Conservation (phyloP, 352 stramenopile species). For the Phytopythium oedochilum region DNA sequence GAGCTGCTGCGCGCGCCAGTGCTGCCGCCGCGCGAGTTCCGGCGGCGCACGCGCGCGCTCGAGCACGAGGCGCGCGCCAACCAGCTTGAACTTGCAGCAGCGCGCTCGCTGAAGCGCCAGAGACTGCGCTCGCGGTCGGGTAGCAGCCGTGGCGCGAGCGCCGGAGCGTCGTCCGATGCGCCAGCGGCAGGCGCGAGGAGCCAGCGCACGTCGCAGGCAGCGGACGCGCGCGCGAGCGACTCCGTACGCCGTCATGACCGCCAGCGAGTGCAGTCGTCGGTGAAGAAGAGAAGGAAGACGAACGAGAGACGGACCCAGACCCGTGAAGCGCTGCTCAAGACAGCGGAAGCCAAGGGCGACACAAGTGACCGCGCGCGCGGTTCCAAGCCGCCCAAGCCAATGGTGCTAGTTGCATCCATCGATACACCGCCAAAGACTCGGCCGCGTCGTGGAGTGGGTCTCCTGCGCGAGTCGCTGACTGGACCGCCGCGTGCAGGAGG, state of each 20-base stretch:
- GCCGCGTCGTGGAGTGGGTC: no score
- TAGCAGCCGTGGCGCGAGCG: no score
- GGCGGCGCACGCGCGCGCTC: constrained; percentile 1
- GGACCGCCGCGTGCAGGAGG: background rate
- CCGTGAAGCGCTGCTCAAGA: background rate
- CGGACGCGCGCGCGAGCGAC: background rate
- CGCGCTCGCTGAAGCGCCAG: background rate
- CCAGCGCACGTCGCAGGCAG: background rate
- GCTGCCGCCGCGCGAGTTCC: constrained; percentile 1
- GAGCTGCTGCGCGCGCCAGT: background rate
- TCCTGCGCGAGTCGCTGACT: background rate
- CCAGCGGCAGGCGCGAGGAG: background rate
- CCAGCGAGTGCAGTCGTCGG: background rate
- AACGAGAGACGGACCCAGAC: background rate
- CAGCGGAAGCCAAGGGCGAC: background rate
- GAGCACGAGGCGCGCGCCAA: background rate
- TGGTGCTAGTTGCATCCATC: background rate
- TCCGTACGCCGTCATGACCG: no score
- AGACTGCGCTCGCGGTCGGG: background rate
- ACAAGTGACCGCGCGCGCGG: background rate
- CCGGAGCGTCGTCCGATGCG: background rate
- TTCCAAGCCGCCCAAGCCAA: background rate
- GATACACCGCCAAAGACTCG: background rate
- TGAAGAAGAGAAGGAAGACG: background rate
- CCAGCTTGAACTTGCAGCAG: background rate